A percentile compares a stretch with the other conserved stretches of the same genome.
phyloP scores from a whole-genome alignment of 352 stramenopile genomes.

The Aphanomyces euteiches region DNA sequence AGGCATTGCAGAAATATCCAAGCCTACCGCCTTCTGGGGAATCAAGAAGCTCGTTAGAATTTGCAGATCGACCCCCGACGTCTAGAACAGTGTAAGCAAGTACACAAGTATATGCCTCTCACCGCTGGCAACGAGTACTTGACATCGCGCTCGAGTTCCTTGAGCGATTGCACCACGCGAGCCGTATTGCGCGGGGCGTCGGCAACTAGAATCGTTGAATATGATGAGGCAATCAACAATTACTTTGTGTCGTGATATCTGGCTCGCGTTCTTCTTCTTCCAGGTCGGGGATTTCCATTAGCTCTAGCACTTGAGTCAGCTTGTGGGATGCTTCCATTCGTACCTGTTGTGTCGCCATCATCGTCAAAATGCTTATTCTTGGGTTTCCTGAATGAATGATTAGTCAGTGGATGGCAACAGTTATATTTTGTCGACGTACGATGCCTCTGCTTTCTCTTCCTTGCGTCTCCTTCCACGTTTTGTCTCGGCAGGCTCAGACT shows the following conservation, averaged over 20 bases:
- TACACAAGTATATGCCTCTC: background rate
- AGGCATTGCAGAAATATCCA: background rate
- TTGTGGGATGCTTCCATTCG: background rate
- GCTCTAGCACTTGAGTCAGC: constrained; percentile 37
- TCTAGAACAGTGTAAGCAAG: constrained; percentile 23
- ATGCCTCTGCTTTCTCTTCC: constrained; percentile 39
- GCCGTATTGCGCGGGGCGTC: constrained; percentile 73
- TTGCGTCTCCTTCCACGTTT: constrained; percentile 63
- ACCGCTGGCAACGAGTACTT: constrained; percentile 72
- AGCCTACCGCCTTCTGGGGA: constrained; percentile 60
- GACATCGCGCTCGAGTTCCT: constrained; percentile 73
- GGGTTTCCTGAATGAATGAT: constrained; percentile 2
- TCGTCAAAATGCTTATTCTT: constrained; percentile 78
- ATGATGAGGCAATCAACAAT: constrained; percentile 13
- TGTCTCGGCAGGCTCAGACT: constrained; percentile 34
- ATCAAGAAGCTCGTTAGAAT: constrained; percentile 62
- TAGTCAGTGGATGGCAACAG: background rate
- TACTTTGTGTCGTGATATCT: constrained; percentile 64
- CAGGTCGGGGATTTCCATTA: constrained; percentile 75
- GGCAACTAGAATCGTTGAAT: constrained; percentile 40
- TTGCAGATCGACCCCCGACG: constrained; percentile 59
- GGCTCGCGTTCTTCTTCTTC: constrained; percentile 76
- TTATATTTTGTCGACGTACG: constrained; percentile 38
- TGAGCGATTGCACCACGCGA: constrained; percentile 63
- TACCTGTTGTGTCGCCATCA: constrained; percentile 57